A percentile compares a stretch with the other conserved stretches of the same genome.
Evolutionary conservation across 2,329 filamentous ascomycete species (phyloP).

Genomic region (Penicillium aurantiogriseum): DNA sequence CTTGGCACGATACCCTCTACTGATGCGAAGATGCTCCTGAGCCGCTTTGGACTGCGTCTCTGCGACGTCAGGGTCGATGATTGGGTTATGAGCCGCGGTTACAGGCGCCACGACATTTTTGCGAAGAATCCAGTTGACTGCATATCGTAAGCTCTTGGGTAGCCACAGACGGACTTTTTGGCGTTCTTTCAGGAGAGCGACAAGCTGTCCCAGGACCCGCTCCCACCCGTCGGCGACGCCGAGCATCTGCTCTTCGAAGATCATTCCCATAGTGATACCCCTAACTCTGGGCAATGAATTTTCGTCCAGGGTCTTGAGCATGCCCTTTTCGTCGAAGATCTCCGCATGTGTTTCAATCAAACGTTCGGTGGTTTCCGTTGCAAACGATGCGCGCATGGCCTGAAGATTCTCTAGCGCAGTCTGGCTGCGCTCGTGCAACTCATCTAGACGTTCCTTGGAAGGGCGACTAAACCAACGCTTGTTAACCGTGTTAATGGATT

Average conservation of each 20-base stretch:
- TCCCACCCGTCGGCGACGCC: constrained; percentile 32
- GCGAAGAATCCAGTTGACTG: constrained; percentile 42
- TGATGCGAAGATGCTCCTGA: constrained; percentile 40
- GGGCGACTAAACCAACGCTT: constrained; percentile 29
- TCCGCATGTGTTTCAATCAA: constrained; percentile 43
- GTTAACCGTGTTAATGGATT: constrained; percentile 33
- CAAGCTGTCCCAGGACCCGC: constrained; percentile 38
- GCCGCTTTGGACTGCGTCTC: constrained; percentile 38
- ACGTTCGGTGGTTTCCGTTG: constrained; percentile 40
- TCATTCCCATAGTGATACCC: constrained; percentile 49
- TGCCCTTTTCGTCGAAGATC: constrained; percentile 45
- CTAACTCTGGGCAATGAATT: constrained; percentile 31
- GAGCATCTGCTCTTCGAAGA: constrained; percentile 48
- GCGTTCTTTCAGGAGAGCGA: constrained; percentile 38
- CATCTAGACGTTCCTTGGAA: constrained; percentile 20
- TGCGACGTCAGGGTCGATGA: constrained; percentile 27
- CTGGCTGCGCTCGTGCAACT: constrained; percentile 23
- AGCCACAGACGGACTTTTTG: constrained; percentile 44
- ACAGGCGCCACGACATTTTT: constrained; percentile 27
- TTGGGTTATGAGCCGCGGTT: constrained; percentile 12
- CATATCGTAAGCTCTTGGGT: constrained; percentile 43
- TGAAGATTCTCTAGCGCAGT: constrained; percentile 28
- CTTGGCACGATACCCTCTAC: constrained; percentile 30
- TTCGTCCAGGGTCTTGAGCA: constrained; percentile 30
- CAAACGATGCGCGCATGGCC: constrained; percentile 24